phyloP scores from a whole-genome alignment of 2,329 filamentous ascomycete genomes.

The Chaetomium strumarium region DNA sequence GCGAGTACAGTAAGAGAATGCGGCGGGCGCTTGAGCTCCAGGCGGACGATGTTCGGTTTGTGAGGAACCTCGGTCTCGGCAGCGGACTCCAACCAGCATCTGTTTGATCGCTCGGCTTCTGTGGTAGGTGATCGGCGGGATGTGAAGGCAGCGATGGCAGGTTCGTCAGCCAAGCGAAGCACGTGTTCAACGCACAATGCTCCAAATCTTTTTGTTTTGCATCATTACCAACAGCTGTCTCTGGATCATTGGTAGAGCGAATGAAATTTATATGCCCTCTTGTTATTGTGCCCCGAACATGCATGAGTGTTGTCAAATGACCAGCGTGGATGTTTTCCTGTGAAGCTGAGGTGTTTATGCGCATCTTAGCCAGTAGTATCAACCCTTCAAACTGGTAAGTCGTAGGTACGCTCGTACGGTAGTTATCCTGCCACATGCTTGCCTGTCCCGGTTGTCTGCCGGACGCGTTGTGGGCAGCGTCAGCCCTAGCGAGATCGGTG shows the following conservation, averaged over 20 bases:
- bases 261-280: neutral
- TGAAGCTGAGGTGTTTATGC: neutral
- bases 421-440: neutral
- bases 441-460: neutral
- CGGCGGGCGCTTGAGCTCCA: slow-evolving; percentile 67
- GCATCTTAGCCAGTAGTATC: neutral
- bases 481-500: slow-evolving; percentile 2
- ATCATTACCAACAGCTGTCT: neutral
- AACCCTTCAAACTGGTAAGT: neutral
- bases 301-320: neutral
- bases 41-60: slow-evolving; percentile 71
- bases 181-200: neutral
- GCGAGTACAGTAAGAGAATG: slow-evolving; percentile 62
- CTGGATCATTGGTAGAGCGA: neutral
- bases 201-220: neutral
- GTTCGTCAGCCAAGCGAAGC: neutral
- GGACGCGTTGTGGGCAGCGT: neutral
- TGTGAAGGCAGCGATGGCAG: neutral
- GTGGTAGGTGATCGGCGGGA: neutral
- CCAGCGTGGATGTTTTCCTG: neutral
- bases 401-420: no score
- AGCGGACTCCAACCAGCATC: slow-evolving; percentile 18
- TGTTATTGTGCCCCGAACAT: neutral
- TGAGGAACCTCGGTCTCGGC: slow-evolving; percentile 57
- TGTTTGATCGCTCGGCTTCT: neutral